Conservation (phyloP, 208 protist species). For the Novymonas esmeraldas region DNA sequence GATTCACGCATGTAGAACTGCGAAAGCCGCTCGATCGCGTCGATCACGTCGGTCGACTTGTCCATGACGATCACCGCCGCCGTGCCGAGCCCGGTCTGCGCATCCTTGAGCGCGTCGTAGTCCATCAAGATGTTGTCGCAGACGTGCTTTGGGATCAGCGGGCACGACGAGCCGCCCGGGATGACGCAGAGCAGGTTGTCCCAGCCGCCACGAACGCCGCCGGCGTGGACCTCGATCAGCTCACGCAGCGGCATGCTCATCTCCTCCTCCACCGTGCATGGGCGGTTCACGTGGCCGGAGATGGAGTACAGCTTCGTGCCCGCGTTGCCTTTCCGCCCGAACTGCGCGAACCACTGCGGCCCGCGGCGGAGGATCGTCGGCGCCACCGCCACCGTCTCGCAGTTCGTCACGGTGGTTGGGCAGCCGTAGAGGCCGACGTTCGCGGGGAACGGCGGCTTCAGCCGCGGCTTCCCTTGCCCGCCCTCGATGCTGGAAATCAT, state of each 20-base stretch:
- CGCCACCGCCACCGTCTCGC: conserved; percentile 98
- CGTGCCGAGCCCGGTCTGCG: conserved; percentile 97
- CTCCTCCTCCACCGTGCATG: conserved; percentile 98
- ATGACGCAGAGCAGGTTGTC: conserved; percentile 98
- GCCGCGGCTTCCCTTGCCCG: conserved; percentile 96
- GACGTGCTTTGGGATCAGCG: conserved; percentile 94
- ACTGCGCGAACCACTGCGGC: conserved; percentile 95
- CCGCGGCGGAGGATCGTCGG: conserved; percentile 95
- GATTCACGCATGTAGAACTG: conserved; percentile 98
- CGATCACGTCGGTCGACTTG: conserved; percentile 98
- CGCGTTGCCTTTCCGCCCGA: conserved; percentile 97
- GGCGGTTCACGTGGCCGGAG: conserved; percentile 98
- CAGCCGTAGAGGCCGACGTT: conserved; percentile 98
- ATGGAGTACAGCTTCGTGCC: conserved; percentile 99
- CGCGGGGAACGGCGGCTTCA: conserved; percentile 99
- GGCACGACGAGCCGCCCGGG: conserved; percentile 97
- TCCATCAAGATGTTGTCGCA: conserved; percentile 98
- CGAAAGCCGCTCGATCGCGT: conserved; percentile 95
- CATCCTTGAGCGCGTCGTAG: conserved; percentile 96
- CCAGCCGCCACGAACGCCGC: conserved; percentile 98
- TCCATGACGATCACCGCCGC: conserved; percentile 99
- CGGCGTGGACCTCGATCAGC: conserved; percentile 97
- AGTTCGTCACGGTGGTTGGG: conserved; percentile 99
- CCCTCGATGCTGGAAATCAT: conserved; percentile 98
- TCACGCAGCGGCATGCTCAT: conserved; percentile 98